phyloP scores from a whole-genome alignment of 2,329 filamentous ascomycete genomes.

The Colletotrichum somersetense region DNA sequence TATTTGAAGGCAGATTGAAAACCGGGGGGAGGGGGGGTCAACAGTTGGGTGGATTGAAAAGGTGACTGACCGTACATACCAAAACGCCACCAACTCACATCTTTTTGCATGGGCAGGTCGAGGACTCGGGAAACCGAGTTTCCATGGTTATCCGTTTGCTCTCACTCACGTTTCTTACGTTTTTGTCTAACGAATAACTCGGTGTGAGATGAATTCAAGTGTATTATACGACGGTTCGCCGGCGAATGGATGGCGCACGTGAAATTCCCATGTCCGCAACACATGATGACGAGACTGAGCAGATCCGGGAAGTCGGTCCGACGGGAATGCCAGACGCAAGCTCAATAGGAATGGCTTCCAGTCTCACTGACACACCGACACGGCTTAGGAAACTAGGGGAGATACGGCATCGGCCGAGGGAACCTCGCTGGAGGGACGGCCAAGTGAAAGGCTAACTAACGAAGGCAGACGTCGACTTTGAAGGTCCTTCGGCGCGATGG shows the following conservation, averaged over 20 bases:
- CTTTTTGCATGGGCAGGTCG: slow-evolving; percentile 32
- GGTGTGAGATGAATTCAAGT: slow-evolving; percentile 39
- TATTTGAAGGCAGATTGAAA: slow-evolving; percentile 5
- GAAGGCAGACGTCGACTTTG: not conserved
- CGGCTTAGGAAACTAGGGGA: not conserved
- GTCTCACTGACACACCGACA: not conserved
- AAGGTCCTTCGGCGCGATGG: not conserved
- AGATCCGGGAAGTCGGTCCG: not conserved
- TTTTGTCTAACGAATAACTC: slow-evolving; percentile 26
- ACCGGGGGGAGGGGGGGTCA: not conserved
- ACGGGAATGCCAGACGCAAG: not conserved
- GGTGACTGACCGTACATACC: slow-evolving; percentile 37
- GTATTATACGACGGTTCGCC: slow-evolving; percentile 32
- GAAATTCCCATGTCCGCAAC: no score
- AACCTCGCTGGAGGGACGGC: not conserved
- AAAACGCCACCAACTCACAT: slow-evolving; percentile 24
- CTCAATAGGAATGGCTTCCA: not conserved
- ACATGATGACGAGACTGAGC: not conserved
- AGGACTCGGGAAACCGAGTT: slow-evolving; percentile 18
- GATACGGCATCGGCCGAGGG: not conserved
- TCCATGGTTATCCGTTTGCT: not conserved
- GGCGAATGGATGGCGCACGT: not conserved
- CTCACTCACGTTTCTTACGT: slow-evolving; percentile 28
- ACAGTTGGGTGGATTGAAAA: slow-evolving; percentile 18
- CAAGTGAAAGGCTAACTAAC: not conserved